phyloP scores from a whole-genome alignment of 208 protist genomes.

The Porcisia hertigi region DNA sequence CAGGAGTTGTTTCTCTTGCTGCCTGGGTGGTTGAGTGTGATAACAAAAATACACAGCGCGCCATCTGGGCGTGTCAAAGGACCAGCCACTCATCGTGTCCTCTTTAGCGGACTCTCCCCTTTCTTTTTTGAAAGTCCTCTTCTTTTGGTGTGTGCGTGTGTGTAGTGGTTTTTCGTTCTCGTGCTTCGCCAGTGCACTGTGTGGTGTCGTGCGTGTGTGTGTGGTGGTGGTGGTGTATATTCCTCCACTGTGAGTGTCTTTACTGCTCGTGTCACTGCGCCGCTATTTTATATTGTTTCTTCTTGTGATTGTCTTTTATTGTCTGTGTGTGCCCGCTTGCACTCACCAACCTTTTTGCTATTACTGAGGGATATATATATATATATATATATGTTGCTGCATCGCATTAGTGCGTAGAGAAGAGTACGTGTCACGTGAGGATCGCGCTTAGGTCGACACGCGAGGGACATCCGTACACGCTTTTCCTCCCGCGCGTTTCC shows the following conservation, averaged over 20 bases:
- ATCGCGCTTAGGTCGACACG: neutral
- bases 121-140: conserved; percentile 3
- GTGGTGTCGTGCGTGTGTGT: neutral
- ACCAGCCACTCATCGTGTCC: conserved; percentile 2
- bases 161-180: neutral
- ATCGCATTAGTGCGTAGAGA: neutral
- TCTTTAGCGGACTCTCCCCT: conserved; percentile 4
- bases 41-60: neutral
- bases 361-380: neutral
- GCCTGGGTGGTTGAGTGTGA: neutral
- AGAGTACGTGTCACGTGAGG: neutral
- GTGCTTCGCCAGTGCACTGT: neutral
- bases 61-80: neutral
- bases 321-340: neutral
- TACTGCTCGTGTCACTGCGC: neutral
- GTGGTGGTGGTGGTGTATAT: too few relatives aligned
- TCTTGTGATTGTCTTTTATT: neutral
- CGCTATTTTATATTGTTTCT: too few relatives aligned
- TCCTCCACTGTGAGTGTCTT: neutral
- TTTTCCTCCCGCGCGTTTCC: neutral
- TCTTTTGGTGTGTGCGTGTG: neutral
- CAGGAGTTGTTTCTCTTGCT: neutral
- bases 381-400: neutral
- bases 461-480: neutral
- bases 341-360: neutral